phyloP scores from a whole-genome alignment of 1,284 basidiomycete species.

The Sphaerobolus stellatus region DNA sequence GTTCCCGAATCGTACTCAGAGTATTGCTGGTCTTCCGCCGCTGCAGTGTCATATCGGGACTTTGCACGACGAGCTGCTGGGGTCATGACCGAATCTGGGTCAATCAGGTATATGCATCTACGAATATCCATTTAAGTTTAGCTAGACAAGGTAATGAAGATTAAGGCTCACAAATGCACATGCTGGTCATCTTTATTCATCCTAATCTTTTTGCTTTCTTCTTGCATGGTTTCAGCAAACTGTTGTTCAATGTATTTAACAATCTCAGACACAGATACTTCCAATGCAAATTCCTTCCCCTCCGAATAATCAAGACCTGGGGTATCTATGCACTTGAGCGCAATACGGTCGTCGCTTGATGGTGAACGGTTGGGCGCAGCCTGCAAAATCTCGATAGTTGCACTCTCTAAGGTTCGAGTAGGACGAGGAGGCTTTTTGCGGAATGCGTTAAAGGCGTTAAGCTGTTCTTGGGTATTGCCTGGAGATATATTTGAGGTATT shows the following conservation, averaged over 20 bases:
- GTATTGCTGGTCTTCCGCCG: not conserved
- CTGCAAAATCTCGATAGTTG: slow-evolving; percentile 64
- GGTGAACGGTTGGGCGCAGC: slow-evolving; percentile 45
- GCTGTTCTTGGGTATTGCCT: slow-evolving; percentile 62
- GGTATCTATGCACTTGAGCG: slow-evolving; percentile 77
- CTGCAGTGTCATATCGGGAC: slow-evolving; percentile 23
- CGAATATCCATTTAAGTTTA: slow-evolving; percentile 21
- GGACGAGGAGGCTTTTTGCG: slow-evolving; percentile 62
- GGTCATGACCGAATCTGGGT: slow-evolving; percentile 68
- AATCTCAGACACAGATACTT: slow-evolving; percentile 67
- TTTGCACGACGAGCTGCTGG: slow-evolving; percentile 46
- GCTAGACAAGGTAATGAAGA: slow-evolving; percentile 6
- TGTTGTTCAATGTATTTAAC: slow-evolving; percentile 74
- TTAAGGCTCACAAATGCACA: slow-evolving; percentile 66
- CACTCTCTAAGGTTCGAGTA: slow-evolving; percentile 61
- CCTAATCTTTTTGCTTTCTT: slow-evolving; percentile 77
- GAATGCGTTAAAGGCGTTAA: slow-evolving; percentile 72
- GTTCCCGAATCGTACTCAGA: slow-evolving; percentile 13
- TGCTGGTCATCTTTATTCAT: slow-evolving; percentile 83
- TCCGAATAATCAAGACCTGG: slow-evolving; percentile 73
- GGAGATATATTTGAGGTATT: slow-evolving; percentile 67
- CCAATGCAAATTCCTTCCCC: slow-evolving; percentile 70
- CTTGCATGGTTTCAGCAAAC: slow-evolving; percentile 79
- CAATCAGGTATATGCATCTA: slow-evolving; percentile 80
- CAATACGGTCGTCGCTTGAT: slow-evolving; percentile 59